These are phyloP conservation scores for Chlamydomonas schloesseri DNA, from an alignment of 139 green algal species.

Conservation along the genomic window DNA sequence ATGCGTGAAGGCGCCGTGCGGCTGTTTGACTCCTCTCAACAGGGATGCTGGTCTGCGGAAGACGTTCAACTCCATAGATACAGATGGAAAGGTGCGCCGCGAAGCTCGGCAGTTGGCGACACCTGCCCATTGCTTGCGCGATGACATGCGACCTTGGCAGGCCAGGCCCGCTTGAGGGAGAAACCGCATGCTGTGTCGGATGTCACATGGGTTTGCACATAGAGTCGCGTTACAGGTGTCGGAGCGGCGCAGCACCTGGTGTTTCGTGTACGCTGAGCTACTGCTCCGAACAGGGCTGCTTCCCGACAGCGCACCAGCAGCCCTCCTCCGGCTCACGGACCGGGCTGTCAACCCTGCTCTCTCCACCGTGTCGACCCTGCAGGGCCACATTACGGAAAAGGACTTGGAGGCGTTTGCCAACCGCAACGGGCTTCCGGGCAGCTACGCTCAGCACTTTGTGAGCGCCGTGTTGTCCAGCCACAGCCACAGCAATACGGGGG, in stretches of 20 bases:
- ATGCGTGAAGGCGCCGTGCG: too few relatives aligned
- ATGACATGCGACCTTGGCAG: not conserved
- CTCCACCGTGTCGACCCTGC: not conserved
- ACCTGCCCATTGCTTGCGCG: too few relatives aligned
- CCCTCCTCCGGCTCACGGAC: too few relatives aligned
- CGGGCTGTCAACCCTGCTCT: too few relatives aligned
- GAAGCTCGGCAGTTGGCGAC: too few relatives aligned
- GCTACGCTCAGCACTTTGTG: constrained; percentile 9
- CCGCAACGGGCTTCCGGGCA: constrained; percentile 7
- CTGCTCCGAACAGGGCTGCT: too few relatives aligned
- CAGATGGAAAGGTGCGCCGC: constrained; percentile 40
- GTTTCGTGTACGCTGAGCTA: too few relatives aligned
- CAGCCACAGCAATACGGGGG: not conserved
- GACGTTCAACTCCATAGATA: constrained; percentile 31
- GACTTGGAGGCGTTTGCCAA: constrained; percentile 33
- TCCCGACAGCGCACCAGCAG: not conserved
- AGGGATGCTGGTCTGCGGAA: constrained; percentile 34
- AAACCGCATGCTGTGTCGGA: too few relatives aligned
- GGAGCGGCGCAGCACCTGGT: too few relatives aligned
- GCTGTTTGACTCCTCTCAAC: too few relatives aligned
- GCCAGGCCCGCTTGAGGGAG: not conserved
- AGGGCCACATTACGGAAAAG: constrained; percentile 41
- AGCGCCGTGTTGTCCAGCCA: constrained; percentile 15
- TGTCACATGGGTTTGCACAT: not conserved
- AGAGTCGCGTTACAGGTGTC: not conserved